phyloP scores from a whole-genome alignment of 306 rosid species.

The Begonia masoniana region DNA sequence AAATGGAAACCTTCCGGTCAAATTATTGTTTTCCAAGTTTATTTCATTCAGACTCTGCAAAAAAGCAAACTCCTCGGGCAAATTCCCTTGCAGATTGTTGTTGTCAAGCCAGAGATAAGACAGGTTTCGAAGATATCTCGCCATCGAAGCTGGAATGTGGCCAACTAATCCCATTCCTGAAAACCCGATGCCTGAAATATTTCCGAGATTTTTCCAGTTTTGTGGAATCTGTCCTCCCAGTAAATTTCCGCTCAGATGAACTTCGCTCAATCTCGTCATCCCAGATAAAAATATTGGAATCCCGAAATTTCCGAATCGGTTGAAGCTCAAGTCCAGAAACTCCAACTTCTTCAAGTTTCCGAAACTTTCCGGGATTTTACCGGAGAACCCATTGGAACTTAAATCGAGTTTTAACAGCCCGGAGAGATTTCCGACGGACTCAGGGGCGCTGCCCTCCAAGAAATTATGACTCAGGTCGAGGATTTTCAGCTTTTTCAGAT shows the following conservation, averaged over 20 bases:
- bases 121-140: constrained; percentile 33
- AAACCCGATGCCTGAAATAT: constrained; percentile 38
- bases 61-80: constrained; percentile 49
- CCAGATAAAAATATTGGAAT: constrained; percentile 43
- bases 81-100: constrained; percentile 55
- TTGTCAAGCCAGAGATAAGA: constrained; percentile 61
- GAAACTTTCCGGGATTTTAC: constrained; percentile 46
- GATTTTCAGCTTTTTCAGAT: constrained; percentile 27
- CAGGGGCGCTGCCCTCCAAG: constrained; percentile 26
- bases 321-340: constrained; percentile 66
- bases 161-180: constrained; percentile 57
- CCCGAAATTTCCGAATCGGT: constrained; percentile 43
- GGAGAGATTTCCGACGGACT: constrained; percentile 27
- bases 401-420: constrained; percentile 60
- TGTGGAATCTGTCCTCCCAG: constrained; percentile 67
- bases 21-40: constrained; percentile 65
- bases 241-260: constrained; percentile 56
- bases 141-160: constrained; percentile 60
- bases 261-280: constrained; percentile 38
- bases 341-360: constrained; percentile 24
- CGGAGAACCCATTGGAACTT: constrained; percentile 34
- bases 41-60: constrained; percentile 39
- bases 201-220: constrained; percentile 48
- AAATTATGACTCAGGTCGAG: constrained; percentile 53
- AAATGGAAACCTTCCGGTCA: constrained; percentile 51